Conservation (phyloP, 306 rosid genomes). For the Cucumis cinereus region DNA sequence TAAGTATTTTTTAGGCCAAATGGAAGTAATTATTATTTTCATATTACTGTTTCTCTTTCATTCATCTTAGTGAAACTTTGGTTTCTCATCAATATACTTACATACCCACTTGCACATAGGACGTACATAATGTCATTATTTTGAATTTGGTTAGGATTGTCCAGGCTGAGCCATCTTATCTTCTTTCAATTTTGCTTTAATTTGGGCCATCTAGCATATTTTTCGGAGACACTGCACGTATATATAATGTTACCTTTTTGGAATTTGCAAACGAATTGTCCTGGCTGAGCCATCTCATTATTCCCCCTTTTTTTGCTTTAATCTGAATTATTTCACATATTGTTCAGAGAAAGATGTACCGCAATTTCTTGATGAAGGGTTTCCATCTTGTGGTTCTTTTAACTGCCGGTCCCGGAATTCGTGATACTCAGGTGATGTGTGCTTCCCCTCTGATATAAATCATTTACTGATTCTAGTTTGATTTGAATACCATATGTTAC, state of each 20-base stretch:
- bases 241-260: neutral
- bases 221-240: conserved; percentile 30
- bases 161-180: neutral
- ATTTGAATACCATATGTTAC: neutral
- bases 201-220: conserved; percentile 15
- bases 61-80: neutral
- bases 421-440: conserved; percentile 74
- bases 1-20: conserved; percentile 22
- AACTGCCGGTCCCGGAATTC: conserved; percentile 92
- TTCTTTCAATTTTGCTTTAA: conserved; percentile 4
- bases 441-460: neutral
- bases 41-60: neutral
- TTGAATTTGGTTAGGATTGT: neutral
- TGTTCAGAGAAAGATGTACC: conserved; percentile 84
- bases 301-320: conserved; percentile 3
- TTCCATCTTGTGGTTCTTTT: conserved; percentile 91
- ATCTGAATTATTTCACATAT: conserved; percentile 17
- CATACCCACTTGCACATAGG: neutral
- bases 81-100: neutral
- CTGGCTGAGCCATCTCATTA: neutral
- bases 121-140: neutral
- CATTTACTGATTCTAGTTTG: neutral
- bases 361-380: conserved; percentile 95
- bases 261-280: neutral
- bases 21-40: neutral